A percentile compares a stretch with the other conserved stretches of the same genome.
Evolutionary conservation across 139 green algal genomes (phyloP).

Genomic region (Micromonas commoda): DNA sequence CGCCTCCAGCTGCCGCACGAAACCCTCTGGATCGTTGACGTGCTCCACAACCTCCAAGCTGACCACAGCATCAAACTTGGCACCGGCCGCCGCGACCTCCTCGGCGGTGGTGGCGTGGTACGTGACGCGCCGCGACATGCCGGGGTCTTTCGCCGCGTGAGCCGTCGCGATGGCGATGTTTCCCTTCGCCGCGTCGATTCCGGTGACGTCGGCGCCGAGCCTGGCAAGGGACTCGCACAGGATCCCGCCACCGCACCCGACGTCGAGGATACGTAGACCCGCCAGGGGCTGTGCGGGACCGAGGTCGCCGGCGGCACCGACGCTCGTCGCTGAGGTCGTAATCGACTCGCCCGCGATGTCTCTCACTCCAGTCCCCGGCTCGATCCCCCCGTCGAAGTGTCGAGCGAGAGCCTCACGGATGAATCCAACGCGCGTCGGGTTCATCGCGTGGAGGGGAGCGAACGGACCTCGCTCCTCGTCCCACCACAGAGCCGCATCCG

Average conservation of each 20-base stretch:
- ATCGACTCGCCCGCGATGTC: neutral
- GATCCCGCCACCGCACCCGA: constrained; percentile 33
- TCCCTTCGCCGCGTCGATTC: constrained; percentile 53
- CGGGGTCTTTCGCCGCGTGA: constrained; percentile 47
- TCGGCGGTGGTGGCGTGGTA: constrained; percentile 50
- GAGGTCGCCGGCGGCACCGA: neutral
- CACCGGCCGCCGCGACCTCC: constrained; percentile 35
- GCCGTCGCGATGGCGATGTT: constrained; percentile 46
- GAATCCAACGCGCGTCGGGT: constrained; percentile 68
- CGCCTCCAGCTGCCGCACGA: constrained; percentile 43
- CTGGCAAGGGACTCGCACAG: constrained; percentile 27
- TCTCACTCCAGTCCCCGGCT: neutral
- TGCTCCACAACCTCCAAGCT: constrained; percentile 39
- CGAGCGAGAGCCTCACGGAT: constrained; percentile 52
- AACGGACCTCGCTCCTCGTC: constrained; percentile 54
- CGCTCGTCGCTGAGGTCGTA: neutral
- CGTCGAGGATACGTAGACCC: constrained; percentile 17
- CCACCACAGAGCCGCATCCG: constrained; percentile 72
- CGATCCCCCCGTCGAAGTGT: constrained; percentile 27
- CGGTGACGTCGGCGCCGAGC: constrained; percentile 42
- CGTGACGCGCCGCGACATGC: constrained; percentile 34
- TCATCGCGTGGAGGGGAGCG: constrained; percentile 75
- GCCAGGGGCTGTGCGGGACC: neutral
- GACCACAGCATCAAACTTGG: constrained; percentile 51
- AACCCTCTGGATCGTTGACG: constrained; percentile 43